Evolutionary conservation across 1,284 basidiomycete species (phyloP).

Genomic region (Agaricales sp.): DNA sequence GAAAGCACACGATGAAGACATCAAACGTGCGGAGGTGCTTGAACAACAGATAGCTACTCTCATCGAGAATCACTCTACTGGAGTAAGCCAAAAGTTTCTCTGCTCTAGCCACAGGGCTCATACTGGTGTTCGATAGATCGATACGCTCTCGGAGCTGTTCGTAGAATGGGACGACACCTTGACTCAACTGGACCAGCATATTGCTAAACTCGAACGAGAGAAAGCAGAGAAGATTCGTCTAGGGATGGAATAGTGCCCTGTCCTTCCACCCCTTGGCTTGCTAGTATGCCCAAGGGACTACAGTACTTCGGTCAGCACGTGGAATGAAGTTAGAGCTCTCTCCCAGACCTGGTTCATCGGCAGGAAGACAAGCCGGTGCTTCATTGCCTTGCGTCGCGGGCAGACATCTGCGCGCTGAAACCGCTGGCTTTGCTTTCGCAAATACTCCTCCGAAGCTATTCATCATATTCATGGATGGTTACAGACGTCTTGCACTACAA

Average conservation of each 20-base stretch:
- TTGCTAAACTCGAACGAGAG: conserved; percentile 45
- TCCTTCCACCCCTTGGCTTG: too few relatives aligned
- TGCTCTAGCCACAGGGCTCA: too few relatives aligned
- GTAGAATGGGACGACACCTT: conserved; percentile 72
- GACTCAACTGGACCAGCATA: conserved; percentile 47
- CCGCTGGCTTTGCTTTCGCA: too few relatives aligned
- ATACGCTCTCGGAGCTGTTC: conserved; percentile 68
- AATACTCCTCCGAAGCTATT: too few relatives aligned
- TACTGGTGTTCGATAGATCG: too few relatives aligned
- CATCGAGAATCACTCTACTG: conserved; percentile 56
- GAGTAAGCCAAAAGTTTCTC: conserved; percentile 37
- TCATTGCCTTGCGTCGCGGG: too few relatives aligned
- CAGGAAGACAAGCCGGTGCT: too few relatives aligned
- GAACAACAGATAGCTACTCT: conserved; percentile 54
- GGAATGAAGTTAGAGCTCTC: conserved; percentile 26
- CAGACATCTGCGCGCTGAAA: too few relatives aligned
- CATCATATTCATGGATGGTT: too few relatives aligned
- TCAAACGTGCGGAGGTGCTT: conserved; percentile 38
- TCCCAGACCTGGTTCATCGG: too few relatives aligned
- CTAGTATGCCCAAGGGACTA: not conserved
- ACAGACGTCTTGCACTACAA: too few relatives aligned
- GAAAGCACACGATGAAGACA: conserved; percentile 50
- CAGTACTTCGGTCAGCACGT: not conserved
- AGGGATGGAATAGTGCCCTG: too few relatives aligned
- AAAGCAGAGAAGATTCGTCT: conserved; percentile 43